Evolutionary conservation across 805 yeast genomes (phyloP), one percentile per base, ranked within the genome.

Genomic region (Yarrowia divulgata): DNA sequence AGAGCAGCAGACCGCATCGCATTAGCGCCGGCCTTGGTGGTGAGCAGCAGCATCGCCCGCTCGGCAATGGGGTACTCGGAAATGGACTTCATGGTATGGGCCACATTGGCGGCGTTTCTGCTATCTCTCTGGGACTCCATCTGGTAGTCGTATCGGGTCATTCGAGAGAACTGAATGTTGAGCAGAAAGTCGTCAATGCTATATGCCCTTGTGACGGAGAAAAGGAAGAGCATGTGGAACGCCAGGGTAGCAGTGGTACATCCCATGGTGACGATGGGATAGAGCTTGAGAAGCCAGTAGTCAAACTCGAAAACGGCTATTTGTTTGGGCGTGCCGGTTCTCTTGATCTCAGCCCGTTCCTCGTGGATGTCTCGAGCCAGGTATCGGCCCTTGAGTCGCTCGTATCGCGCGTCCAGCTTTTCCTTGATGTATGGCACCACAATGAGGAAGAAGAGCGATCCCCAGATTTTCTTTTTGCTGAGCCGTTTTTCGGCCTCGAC

Each of bases 401-500:
- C 94, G 74, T 87, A 87, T 45, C 85, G 75, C 16, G 84, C 83
- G 71, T 89, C 89, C 60, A 90, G 79, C 74, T 91, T 92, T 72
- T 88, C 93, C 66, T 80, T 81, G 12, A 92, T 18, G 73, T 93
- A 93, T 0, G 94, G 89, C 0, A 87, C 74, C 1, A 90, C 88
- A 1, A 91, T 85, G 8, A 88, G 76, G 43, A 73, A 71, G 19
- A 88, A 73, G 37, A 92, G 77, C 0, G 90, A 81, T 0, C 85
- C 85, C 9, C 79, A 49, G 1, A 84, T 79, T 74, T 93, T 97
- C 5, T 76, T 68, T 1, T 73, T 74, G 0, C 85, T 83, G 60
- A 93, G 80, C 42, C 87, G 77, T 68, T 88, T 82, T 71, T 86
- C 79, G 45, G 79, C 79, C 69, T 87, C 89, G 3, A 88, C 78